Evolutionary conservation across 139 green algal species (phyloP), one percentile per base, ranked within the genome.

Genomic region (Closterium sp.): DNA sequence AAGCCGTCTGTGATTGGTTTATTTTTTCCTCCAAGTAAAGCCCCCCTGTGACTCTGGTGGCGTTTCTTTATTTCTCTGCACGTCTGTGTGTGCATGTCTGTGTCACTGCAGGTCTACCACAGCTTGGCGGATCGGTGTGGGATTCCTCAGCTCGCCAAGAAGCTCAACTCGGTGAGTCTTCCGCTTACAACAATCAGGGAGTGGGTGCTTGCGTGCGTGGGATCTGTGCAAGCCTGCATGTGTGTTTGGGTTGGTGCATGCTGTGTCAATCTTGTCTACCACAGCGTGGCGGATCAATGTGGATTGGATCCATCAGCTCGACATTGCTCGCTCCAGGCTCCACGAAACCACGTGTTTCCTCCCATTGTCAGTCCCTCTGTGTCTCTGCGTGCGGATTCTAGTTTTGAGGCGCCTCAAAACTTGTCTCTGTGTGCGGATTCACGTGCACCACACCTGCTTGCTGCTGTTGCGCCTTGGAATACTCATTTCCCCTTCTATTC

Each of bases 361-460:
- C 12, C 64, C 12, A 83, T 83, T 10, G 10, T 83, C 12, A 10
- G 10, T 83, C 16, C 10, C 10, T 83, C 64, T 28, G 12, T 83
- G 10, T 83, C 16, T 10, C 64, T 83, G 64, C 64, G n/a, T n/a
- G n/a, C 86, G n/a, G n/a, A n/a, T n/a, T 16, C 28, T 85, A 32
- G 28, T 85, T 8, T 32, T 86, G n/a, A n/a, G n/a, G n/a, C n/a
- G n/a, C n/a, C n/a, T 86, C 30, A 86, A 86, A 32, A 21, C n/a
- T 23, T 86, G 8, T 86, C 9, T 21, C 69, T 84, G 69, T 7
- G 36, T 55, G 36, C 86, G 94, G 81, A 97, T 99, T 35, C 95
- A 99, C 83, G 97, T 97, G 89, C 94, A 97, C 36, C 97, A 98
- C 96, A 98, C 98, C 92, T 93, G 35, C 23, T 8, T 33, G 12